phyloP scores from a whole-genome alignment of 2,329 filamentous ascomycete genomes.

The Pseudogymnoascus sp. region DNA sequence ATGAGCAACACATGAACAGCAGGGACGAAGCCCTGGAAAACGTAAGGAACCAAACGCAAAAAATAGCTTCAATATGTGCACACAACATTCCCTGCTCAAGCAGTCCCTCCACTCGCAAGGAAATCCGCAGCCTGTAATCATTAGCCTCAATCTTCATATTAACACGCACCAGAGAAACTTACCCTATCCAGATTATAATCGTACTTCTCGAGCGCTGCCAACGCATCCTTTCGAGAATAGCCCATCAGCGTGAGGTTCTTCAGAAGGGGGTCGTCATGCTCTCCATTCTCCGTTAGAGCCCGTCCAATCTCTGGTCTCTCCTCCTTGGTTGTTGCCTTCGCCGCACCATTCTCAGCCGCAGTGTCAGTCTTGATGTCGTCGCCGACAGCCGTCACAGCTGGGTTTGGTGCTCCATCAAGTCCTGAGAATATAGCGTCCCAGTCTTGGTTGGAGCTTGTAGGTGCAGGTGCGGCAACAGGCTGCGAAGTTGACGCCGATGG shows the following conservation, averaged over 20 bases:
- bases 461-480: slow-evolving; percentile 28
- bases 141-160: not conserved
- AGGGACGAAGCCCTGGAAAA: slow-evolving; percentile 10
- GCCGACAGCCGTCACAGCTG: slow-evolving; percentile 19
- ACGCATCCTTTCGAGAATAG: slow-evolving; percentile 64
- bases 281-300: slow-evolving; percentile 63
- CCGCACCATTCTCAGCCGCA: slow-evolving; percentile 14
- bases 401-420: slow-evolving; percentile 47
- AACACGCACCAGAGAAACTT: slow-evolving; percentile 30
- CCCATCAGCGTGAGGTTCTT: slow-evolving; percentile 89
- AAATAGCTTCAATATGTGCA: slow-evolving; percentile 8
- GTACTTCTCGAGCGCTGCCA: slow-evolving; percentile 81
- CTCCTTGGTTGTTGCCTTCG: slow-evolving; percentile 13
- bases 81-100: not conserved
- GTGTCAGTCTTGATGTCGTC: slow-evolving; percentile 14
- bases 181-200: slow-evolving; percentile 96
- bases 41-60: not conserved
- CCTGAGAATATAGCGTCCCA: slow-evolving; percentile 94
- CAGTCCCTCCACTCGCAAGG: slow-evolving; percentile 23
- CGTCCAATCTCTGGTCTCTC: slow-evolving; percentile 48
- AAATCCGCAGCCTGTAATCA: slow-evolving; percentile 28
- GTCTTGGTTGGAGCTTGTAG: slow-evolving; percentile 53
- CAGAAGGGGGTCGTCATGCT: slow-evolving; percentile 84
- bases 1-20: slow-evolving; percentile 13
- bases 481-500: slow-evolving; percentile 33